Base-by-base conservation (phyloP, 139 green algal genomes). In the Chlamydomonas incerta region DNA sequence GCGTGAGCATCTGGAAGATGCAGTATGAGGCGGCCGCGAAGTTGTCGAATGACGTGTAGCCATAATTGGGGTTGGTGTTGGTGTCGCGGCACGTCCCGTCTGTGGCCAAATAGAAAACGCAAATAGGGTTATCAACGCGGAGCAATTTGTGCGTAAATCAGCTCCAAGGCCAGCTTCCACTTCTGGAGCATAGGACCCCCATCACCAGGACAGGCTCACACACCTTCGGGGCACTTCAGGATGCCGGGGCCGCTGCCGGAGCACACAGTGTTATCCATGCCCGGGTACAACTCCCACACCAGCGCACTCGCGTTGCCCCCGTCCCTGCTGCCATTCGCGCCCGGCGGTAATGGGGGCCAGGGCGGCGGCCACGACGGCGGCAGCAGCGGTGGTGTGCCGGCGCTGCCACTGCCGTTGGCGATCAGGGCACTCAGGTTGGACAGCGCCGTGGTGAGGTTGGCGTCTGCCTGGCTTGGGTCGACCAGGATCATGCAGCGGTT, bases 1-100 rank as follows among this genome's bases (percentile, higher is more conserved):
- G 84, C 10, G 89, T 90, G 37, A 95, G 89, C 50, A 84, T 88
- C 87, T 93, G 79, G 57, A 85, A 88, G 20, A 90, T 88, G 52
- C 50, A 50, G n/a, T 74, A 75, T 1, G 82, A 34, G 35, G 82
- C 73, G n/a, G 82, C 60, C 5, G 72, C 82, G 52, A 95, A 93
- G 87, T 94, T 93, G 85, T 95, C 91, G 34, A 95, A 95, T 9
- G 85, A 90, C 13, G 87, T 90, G 65, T 77, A 87, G 29, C 82
- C 82, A 46, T 46, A 75, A 62, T 87, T 80, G 47, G 82, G 82
- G 62, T 87, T 87, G 46, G 47, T 55, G 60, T 67, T 70, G 41
- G 71, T 60, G 62, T 81, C 55, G n/a, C 68, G 26, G 72, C 81
- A 87, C 8, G 1, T 11, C 13, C 66, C 58, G 31, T 31, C 79